Evolutionary conservation across 2,329 filamentous ascomycete species (phyloP), one percentile per base, ranked within the genome.

Genomic region (Xylariaceae sp.): DNA sequence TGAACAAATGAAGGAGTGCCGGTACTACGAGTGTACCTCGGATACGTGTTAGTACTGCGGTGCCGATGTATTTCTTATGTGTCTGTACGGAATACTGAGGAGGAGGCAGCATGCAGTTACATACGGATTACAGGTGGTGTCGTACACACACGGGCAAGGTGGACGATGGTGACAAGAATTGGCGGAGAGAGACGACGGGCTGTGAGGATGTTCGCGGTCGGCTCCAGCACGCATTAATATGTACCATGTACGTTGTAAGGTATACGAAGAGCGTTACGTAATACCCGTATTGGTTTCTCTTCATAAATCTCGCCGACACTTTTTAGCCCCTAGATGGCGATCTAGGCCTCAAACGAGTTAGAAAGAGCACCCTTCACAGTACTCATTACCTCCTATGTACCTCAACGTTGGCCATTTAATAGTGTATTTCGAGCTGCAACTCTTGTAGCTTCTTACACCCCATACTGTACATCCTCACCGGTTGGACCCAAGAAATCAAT

Each of bases 1-100:
- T 44, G n/a, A 9, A 49, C 47, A 51, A 50, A 34, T 10, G 13
- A 50, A 51, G 17, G 8, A 11, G 49, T 51, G 15, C 23, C 34
- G 18, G 49, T 51, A 35, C 23, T 51, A 7, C 11, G 10, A 15
- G 18, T 51, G 49, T 51, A 34, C 30, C 49, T 51, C 49, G 23
- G 49, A 7, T 35, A 35, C 49, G 49, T n/a, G 10, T 13, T 34
- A 51, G 49, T n/a, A n/a, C 10, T 35, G 30, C 49, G 11, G 30
- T 13, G 69, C 13, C 42, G 50, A 8, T 42, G 42, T 58, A 45
- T 45, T 3, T 45, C 13, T n/a, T 45, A 42, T 42, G 37, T 42
- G 11, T 42, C 9, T 42, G 37, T 42, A 42, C 23, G 23, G 23
- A 30, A 30, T 30, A 42, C 37, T 42, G 8, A 30, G 37, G 37